phyloP scores from a whole-genome alignment of 352 stramenopile genomes.

The Globisporangium polare region DNA sequence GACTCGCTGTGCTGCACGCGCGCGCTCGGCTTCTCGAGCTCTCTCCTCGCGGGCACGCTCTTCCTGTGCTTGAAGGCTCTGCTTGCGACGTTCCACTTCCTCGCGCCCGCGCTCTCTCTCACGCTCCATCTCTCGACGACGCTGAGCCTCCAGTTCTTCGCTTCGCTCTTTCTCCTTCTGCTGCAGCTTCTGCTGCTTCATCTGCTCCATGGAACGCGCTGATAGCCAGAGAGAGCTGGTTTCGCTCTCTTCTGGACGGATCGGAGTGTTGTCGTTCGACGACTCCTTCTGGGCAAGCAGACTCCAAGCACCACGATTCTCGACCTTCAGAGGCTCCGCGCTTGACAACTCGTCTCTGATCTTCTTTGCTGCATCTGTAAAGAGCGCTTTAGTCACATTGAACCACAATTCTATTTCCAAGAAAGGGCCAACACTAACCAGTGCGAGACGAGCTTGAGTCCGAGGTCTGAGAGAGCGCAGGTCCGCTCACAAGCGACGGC shows the following conservation, averaged over 20 bases:
- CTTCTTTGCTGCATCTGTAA: conserved; percentile 65
- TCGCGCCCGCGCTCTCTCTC: conserved; percentile 71
- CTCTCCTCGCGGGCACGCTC: conserved; percentile 55
- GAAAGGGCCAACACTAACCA: conserved; percentile 30
- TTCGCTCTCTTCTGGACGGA: conserved; percentile 58
- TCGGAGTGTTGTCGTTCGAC: conserved; percentile 44
- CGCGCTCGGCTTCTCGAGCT: conserved; percentile 52
- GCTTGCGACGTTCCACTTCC: conserved; percentile 59
- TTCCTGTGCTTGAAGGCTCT: conserved; percentile 52
- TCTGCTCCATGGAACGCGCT: conserved; percentile 81
- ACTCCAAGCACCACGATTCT: conserved; percentile 83
- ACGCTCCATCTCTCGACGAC: conserved; percentile 62
- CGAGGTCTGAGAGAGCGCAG: conserved; percentile 45
- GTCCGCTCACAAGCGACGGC: conserved; percentile 49
- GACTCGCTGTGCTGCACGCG: conserved; percentile 43
- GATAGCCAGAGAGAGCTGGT: conserved; percentile 83
- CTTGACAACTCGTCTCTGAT: conserved; percentile 65
- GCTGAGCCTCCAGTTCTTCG: conserved; percentile 65
- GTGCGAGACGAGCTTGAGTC: conserved; percentile 27
- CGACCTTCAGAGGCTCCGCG: conserved; percentile 66
- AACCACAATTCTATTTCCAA: neutral
- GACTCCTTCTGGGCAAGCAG: conserved; percentile 78
- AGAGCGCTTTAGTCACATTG: conserved; percentile 7
- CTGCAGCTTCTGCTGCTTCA: conserved; percentile 85
- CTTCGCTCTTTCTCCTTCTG: conserved; percentile 76